A percentile compares a stretch with the other conserved stretches of the same genome.
Conservation (phyloP, 2,329 filamentous ascomycete species). For the Peltaster fructicola region DNA sequence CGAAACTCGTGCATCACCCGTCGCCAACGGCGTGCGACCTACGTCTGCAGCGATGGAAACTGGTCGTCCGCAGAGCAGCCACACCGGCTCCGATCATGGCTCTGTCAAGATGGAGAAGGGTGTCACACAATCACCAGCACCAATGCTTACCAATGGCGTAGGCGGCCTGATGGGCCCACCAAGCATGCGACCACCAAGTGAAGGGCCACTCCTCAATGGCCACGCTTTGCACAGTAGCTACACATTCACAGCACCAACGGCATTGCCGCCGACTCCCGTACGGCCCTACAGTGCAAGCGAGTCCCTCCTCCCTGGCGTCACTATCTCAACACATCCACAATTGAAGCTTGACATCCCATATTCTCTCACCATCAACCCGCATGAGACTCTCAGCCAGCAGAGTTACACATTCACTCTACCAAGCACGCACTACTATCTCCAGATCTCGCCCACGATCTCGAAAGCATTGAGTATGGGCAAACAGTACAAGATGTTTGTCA, state of each 20-base stretch:
- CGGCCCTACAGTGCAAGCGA: constrained; percentile 27
- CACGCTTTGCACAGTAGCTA: constrained; percentile 13
- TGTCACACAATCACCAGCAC: constrained; percentile 25
- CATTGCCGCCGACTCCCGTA: constrained; percentile 19
- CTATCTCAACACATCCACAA: constrained; percentile 49
- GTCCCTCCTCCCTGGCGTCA: constrained; percentile 50
- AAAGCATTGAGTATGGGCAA: constrained; percentile 40
- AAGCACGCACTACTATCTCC: constrained; percentile 48
- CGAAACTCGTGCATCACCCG: constrained; percentile 11
- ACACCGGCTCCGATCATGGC: constrained; percentile 10
- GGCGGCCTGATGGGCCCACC: constrained; percentile 19
- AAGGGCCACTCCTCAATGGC: constrained; percentile 10
- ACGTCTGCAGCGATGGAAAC: constrained; percentile 16
- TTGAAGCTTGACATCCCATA: constrained; percentile 42
- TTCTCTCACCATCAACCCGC: constrained; percentile 46
- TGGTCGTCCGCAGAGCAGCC: constrained; percentile 22
- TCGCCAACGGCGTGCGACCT: constrained; percentile 15
- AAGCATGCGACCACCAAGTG: constrained; percentile 12
- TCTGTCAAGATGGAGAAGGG: constrained; percentile 24
- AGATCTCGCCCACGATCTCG: constrained; percentile 50
- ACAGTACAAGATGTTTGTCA: constrained; percentile 60
- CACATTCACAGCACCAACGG: constrained; percentile 16
- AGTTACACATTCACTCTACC: constrained; percentile 56
- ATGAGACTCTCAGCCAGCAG: constrained; percentile 48
- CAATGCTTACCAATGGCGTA: constrained; percentile 11